These are phyloP conservation scores for Arthroderma sp. DNA, from an alignment of 2,329 filamentous ascomycete genomes.

Conservation along the genomic window DNA sequence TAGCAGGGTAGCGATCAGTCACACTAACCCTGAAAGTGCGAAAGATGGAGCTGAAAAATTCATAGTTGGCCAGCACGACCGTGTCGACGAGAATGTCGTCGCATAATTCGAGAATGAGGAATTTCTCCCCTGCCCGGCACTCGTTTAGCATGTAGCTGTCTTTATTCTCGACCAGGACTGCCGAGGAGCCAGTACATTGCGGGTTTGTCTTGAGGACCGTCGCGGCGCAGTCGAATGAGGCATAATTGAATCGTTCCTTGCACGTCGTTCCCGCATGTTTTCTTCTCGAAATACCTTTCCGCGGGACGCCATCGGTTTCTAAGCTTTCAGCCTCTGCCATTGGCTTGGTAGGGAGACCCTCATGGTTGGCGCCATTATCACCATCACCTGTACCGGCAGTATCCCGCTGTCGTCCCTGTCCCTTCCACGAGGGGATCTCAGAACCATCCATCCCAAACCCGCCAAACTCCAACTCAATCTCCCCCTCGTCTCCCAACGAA, in stretches of 20 bases:
- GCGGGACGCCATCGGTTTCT: constrained; percentile 7
- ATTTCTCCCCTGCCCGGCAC: constrained; percentile 77
- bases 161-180: constrained; percentile 89
- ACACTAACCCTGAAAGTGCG: constrained; percentile 82
- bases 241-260: constrained; percentile 95
- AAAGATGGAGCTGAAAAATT: constrained; percentile 98
- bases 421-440: constrained; percentile 17
- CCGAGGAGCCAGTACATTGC: constrained; percentile 74
- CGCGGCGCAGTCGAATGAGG: constrained; percentile 91
- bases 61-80: constrained; percentile 92
- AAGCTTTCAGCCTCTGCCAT: constrained; percentile 8
- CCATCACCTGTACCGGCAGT: constrained; percentile 20
- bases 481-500: constrained; percentile 70
- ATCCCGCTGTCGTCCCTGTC: constrained; percentile 15
- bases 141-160: constrained; percentile 97
- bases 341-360: constrained; percentile 1
- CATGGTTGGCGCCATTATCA: neutral
- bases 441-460: constrained; percentile 43
- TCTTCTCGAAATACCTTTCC: constrained; percentile 49
- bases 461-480: constrained; percentile 64
- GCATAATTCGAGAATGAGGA: constrained; percentile 85
- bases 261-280: constrained; percentile 95
- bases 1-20: constrained; percentile 87
- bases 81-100: constrained; percentile 82
- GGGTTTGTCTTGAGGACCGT: constrained; percentile 82